Evolutionary conservation across 2,329 filamentous ascomycete species (phyloP), one percentile per base, ranked within the genome.

Genomic region (Hortaea sp.): DNA sequence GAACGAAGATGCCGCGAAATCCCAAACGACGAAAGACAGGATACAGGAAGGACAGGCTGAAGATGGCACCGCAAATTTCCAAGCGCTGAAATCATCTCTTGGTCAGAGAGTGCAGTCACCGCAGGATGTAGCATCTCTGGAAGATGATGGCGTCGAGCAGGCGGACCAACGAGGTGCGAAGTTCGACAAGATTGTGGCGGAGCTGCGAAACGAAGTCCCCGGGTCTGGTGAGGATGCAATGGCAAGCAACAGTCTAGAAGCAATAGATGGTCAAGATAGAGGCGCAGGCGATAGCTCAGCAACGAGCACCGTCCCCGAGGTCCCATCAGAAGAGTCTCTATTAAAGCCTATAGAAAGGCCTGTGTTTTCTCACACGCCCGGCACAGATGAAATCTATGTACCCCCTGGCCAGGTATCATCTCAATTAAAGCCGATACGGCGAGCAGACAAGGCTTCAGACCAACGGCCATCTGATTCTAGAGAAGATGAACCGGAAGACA

Each of bases 121-220:
- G 20, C 20, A 20, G 20, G 20, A 20, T 20, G 20, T 20, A 20
- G 20, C 20, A 20, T 20, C 20, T 20, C 20, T 20, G 20, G 20
- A 20, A 20, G 20, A 4, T 20, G 20, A 20, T 20, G 20, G 20
- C 20, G 20, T 20, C 20, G 20, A 20, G 20, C 32, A 35, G 9
- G 32, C 32, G n/a, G 32, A 30, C 13, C 13, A 31, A 20, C 10
- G 6, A 11, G 29, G 28, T 12, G 29, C 6, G 5, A 13, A 38
- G 1, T 46, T 46, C 30, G 44, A 46, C 20, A 31, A 11, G 11
- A 42, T 46, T 31, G 9, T 46, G 44, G 44, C 44, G 5, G 35
- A 29, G 6, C n/a, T 46, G 27, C 27, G 35, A n/a, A 12, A 13
- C 13, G 32, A 38, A n/a, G 28, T 42, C 31, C 5, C 13, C 39